phyloP scores from a whole-genome alignment of 331 rosid genomes.

The Prunus yedoensis region DNA sequence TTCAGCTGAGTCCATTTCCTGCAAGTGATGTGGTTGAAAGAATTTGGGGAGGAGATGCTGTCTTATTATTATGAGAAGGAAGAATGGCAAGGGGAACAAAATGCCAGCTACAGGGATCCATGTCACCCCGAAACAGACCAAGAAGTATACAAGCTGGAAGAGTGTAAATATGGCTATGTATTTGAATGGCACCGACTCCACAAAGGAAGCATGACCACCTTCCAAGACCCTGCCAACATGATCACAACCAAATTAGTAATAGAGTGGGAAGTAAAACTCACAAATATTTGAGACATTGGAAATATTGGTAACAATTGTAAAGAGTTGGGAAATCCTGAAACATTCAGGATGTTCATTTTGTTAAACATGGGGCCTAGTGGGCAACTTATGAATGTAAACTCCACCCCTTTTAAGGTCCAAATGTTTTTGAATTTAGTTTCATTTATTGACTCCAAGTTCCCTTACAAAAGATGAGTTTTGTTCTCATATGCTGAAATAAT shows the following conservation, averaged over 20 bases:
- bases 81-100: constrained; percentile 81
- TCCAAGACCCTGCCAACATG: constrained; percentile 59
- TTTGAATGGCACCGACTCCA: constrained; percentile 76
- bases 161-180: constrained; percentile 58
- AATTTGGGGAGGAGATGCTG: constrained; percentile 71
- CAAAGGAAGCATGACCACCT: constrained; percentile 71
- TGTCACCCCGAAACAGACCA: constrained; percentile 81
- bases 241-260: neutral
- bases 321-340: neutral
- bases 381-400: neutral
- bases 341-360: neutral
- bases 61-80: constrained; percentile 65
- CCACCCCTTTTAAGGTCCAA: neutral
- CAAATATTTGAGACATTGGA: neutral
- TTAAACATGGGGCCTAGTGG: neutral
- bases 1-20: constrained; percentile 82
- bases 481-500: neutral
- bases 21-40: constrained; percentile 50
- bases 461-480: neutral
- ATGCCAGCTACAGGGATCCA: constrained; percentile 96
- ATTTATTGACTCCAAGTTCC: neutral
- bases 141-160: constrained; percentile 66
- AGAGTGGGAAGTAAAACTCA: neutral
- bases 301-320: neutral
- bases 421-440: no score